Percentiles rank a stretch among this genome's conserved stretches.
phyloP scores from a whole-genome alignment of 2,329 filamentous ascomycete genomes.

The Pseudogymnoascus sp. region DNA sequence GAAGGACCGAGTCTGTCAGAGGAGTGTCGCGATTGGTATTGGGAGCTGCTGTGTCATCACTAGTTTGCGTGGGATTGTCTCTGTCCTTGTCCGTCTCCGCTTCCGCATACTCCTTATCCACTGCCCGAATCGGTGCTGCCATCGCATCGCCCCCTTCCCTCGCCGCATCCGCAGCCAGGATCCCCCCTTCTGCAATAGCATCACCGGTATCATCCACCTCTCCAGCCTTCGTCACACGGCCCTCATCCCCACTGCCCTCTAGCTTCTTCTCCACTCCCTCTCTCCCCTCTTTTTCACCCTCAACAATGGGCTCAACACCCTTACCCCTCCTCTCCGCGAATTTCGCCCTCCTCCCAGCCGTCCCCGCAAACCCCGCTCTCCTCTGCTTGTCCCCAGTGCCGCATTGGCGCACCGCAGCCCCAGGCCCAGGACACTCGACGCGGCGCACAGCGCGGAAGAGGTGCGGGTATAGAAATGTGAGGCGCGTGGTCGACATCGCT shows the following conservation, averaged over 20 bases:
- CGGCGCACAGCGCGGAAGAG: slow-evolving; percentile 48
- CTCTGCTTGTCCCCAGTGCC: slow-evolving; percentile 19
- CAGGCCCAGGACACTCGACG: slow-evolving; percentile 34
- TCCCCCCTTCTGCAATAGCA: slow-evolving; percentile 11
- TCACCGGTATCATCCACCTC: slow-evolving; percentile 21
- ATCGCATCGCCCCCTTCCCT: slow-evolving; percentile 9
- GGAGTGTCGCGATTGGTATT: slow-evolving; percentile 15
- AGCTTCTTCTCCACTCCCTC: slow-evolving; percentile 15
- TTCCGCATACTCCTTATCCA: slow-evolving; percentile 6
- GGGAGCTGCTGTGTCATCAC: slow-evolving; percentile 21
- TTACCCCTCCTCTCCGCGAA: slow-evolving; percentile 52
- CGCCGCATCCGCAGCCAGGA: not conserved
- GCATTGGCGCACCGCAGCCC: slow-evolving; percentile 25
- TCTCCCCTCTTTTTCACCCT: slow-evolving; percentile 26
- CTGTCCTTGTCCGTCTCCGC: slow-evolving; percentile 7
- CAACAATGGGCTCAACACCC: slow-evolving; percentile 45
- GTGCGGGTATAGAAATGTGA: slow-evolving; percentile 62
- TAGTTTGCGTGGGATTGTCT: not conserved
- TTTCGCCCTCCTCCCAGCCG: slow-evolving; percentile 31
- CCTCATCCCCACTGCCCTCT: not conserved
- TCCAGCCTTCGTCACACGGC: slow-evolving; percentile 14
- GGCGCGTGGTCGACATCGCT: slow-evolving; percentile 52
- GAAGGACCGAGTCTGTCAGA: slow-evolving; percentile 13
- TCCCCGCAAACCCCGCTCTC: slow-evolving; percentile 31
- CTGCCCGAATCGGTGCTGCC: not conserved